Evolutionary conservation across 2,329 filamentous ascomycete genomes (phyloP).

Genomic region (Diplodia corticola): DNA sequence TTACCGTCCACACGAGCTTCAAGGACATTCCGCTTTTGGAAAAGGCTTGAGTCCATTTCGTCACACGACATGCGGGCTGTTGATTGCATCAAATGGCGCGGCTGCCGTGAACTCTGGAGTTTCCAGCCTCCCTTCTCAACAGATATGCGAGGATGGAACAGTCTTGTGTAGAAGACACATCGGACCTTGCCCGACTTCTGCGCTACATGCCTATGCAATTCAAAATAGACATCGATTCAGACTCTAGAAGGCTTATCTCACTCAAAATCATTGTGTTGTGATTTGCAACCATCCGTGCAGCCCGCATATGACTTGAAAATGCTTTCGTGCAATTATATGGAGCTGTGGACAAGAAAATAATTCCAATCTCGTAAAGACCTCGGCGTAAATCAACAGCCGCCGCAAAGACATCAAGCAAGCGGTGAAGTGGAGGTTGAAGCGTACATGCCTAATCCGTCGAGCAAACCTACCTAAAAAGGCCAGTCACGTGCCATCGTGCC

Average conservation of each 20-base stretch:
- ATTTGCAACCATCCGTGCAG: neutral
- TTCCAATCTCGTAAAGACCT: neutral
- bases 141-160: neutral
- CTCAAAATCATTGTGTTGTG: neutral
- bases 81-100: neutral
- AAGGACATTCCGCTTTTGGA: constrained; percentile 17
- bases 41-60: constrained; percentile 5
- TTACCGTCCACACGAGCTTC: constrained; percentile 21
- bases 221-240: neutral
- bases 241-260: neutral
- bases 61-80: constrained; percentile 8
- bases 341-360: neutral
- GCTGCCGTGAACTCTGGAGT: neutral
- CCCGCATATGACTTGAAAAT: neutral
- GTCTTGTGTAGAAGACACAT: neutral
- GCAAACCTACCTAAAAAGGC: too few relatives aligned
- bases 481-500: constrained; percentile 1
- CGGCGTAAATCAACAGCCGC: neutral
- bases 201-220: neutral
- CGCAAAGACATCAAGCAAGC: neutral
- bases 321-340: neutral
- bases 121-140: neutral
- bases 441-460: neutral
- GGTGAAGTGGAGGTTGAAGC: neutral
- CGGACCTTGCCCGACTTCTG: neutral